phyloP scores from a whole-genome alignment of 306 rosid species.

The Prunus armeniaca region DNA sequence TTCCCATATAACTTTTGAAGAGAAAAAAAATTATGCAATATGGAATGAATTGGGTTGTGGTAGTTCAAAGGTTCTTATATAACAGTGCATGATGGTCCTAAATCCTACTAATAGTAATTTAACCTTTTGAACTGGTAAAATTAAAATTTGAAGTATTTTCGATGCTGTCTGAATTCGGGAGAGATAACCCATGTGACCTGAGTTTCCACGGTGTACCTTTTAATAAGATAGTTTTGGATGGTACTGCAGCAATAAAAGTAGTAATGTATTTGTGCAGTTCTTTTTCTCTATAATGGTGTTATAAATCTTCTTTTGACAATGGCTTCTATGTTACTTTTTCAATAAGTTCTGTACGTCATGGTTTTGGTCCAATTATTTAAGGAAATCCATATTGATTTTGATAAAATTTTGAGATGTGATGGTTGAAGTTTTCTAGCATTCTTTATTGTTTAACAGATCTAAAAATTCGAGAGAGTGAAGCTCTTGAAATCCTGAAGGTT shows the following conservation, averaged over 20 bases:
- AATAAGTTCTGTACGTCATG: background rate
- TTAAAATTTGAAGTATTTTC: background rate
- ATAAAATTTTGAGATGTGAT: background rate
- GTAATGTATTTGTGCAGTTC: background rate
- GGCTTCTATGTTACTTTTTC: background rate
- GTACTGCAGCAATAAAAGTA: background rate
- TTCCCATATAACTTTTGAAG: background rate
- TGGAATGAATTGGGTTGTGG: background rate
- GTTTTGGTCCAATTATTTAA: too few relatives aligned
- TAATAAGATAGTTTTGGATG: background rate
- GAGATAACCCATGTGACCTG: background rate
- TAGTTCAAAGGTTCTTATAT: background rate
- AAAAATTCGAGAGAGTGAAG: conserved; percentile 57
- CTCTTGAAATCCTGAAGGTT: conserved; percentile 61
- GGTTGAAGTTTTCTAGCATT: conserved; percentile 4
- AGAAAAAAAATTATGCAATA: background rate
- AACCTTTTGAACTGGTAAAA: background rate
- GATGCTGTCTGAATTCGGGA: background rate
- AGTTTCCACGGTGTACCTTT: background rate
- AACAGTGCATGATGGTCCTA: background rate
- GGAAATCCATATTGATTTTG: background rate
- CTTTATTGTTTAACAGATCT: conserved; percentile 46
- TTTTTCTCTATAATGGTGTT: background rate
- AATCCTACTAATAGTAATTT: background rate
- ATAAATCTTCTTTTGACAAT: background rate